Conservation (phyloP, 2,329 filamentous ascomycete species). For the Harringtonia lauricola region DNA sequence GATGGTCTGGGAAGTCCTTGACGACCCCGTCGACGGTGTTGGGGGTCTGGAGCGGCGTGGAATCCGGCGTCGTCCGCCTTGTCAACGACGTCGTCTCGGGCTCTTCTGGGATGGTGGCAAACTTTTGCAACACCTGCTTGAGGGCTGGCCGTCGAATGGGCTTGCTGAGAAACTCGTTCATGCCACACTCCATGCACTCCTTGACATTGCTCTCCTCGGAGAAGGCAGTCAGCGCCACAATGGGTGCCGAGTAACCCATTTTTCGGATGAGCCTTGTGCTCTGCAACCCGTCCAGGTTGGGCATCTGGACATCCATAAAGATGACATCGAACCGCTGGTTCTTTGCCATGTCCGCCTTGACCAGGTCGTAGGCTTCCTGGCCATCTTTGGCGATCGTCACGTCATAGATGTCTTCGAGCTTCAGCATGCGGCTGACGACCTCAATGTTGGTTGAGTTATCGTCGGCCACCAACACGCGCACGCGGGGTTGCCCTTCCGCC, state of each 20-base stretch:
- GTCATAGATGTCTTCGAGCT: slow-evolving; percentile 72
- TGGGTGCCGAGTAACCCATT: slow-evolving; percentile 78
- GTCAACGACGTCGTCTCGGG: slow-evolving; percentile 29
- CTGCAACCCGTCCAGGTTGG: slow-evolving; percentile 80
- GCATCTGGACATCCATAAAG: slow-evolving; percentile 96
- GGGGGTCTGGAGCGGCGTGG: slow-evolving; percentile 6
- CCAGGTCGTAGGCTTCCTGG: slow-evolving; percentile 77
- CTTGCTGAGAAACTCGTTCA: slow-evolving; percentile 78
- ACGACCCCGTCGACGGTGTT: not conserved
- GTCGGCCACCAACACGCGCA: slow-evolving; percentile 80
- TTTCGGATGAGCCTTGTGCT: slow-evolving; percentile 75
- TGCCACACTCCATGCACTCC: slow-evolving; percentile 78
- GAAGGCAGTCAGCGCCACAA: slow-evolving; percentile 84
- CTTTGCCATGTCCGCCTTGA: slow-evolving; percentile 70
- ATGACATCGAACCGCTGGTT: slow-evolving; percentile 71
- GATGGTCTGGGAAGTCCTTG: not conserved
- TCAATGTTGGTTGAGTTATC: slow-evolving; percentile 48
- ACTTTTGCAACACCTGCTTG: slow-evolving; percentile 77
- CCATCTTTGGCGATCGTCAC: slow-evolving; percentile 80
- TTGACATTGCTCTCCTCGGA: slow-evolving; percentile 82
- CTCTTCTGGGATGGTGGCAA: slow-evolving; percentile 71
- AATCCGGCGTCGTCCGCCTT: slow-evolving; percentile 18
- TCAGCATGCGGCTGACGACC: slow-evolving; percentile 51
- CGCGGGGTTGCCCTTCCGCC: slow-evolving; percentile 42
- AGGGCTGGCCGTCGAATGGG: slow-evolving; percentile 72